phyloP scores from a whole-genome alignment of 257 asterid genomes.

The Primulina huaijiensis region DNA sequence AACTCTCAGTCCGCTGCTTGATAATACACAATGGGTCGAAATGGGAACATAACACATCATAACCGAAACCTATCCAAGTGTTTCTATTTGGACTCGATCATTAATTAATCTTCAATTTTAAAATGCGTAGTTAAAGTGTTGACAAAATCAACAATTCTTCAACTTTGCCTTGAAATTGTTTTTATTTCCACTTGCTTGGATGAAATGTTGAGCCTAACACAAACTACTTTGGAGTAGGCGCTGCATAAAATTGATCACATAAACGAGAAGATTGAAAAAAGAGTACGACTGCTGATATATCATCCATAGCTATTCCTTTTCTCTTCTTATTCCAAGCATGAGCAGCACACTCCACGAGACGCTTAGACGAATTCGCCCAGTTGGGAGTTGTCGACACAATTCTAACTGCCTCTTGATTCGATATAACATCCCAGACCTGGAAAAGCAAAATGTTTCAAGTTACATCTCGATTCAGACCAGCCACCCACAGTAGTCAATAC shows the following conservation, averaged over 20 bases:
- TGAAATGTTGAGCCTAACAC: neutral
- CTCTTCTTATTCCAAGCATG: slow-evolving; percentile 77
- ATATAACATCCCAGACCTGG: slow-evolving; percentile 96
- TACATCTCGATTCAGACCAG: slow-evolving; percentile 1
- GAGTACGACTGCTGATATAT: slow-evolving; percentile 85
- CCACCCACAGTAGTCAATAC: neutral
- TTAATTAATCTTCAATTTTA: too few species aligned
- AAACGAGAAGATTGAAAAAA: slow-evolving; percentile 50
- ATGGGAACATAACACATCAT: too few species aligned
- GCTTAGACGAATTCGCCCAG: slow-evolving; percentile 67
- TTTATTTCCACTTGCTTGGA: neutral
- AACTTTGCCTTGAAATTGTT: neutral
- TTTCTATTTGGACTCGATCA: too few species aligned
- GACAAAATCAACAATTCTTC: neutral
- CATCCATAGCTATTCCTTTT: slow-evolving; percentile 83
- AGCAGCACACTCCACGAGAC: slow-evolving; percentile 64
- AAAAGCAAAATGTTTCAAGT: neutral
- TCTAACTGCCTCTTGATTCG: slow-evolving; percentile 85
- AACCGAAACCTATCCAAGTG: too few species aligned
- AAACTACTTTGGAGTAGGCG: slow-evolving; percentile 20
- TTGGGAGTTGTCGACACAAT: slow-evolving; percentile 55
- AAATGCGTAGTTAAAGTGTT: neutral
- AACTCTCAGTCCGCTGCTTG: neutral
- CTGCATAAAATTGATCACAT: slow-evolving; percentile 35
- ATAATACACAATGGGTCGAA: neutral